Evolutionary conservation across 2,329 filamentous ascomycete genomes (phyloP).

Genomic region (Colletotrichum sp.): DNA sequence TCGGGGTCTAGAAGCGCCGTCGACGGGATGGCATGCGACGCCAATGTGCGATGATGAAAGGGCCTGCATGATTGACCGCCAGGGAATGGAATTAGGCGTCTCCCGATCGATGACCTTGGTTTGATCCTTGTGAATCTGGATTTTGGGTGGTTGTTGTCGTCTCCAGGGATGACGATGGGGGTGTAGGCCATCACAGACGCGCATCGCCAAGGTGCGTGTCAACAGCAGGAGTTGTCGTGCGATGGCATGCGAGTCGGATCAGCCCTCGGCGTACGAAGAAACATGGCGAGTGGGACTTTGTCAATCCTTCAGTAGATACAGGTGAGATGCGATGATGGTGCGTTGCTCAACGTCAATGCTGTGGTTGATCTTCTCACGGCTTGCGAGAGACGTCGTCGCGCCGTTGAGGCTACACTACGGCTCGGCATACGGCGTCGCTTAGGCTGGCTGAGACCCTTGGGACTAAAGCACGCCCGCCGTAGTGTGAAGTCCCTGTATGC

Average conservation of each 20-base stretch:
- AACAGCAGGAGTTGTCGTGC: not conserved
- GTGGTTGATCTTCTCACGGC: not conserved
- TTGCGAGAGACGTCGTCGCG: not conserved
- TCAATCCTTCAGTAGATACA: not conserved
- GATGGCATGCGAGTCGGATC: not conserved
- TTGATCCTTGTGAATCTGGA: not conserved
- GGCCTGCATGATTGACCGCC: not conserved
- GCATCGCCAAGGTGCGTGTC: not conserved
- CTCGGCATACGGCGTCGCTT: not conserved
- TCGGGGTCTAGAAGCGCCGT: conserved; percentile 12
- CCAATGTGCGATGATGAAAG: conserved; percentile 18
- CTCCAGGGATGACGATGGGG: not conserved
- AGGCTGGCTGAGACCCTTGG: not conserved
- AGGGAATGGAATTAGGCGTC: not conserved
- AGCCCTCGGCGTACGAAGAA: not conserved
- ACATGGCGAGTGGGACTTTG: not conserved
- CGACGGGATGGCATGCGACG: conserved; percentile 6
- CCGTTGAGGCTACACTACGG: not conserved
- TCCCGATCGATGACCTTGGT: conserved; percentile 4
- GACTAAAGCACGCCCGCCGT: not conserved
- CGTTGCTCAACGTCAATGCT: not conserved
- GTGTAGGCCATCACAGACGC: not conserved
- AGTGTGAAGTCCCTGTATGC: not conserved
- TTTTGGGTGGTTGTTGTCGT: not conserved
- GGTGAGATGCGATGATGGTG: not conserved